phyloP scores from a whole-genome alignment of 75 land plant species.

The Pseudotsuga menziesii region DNA sequence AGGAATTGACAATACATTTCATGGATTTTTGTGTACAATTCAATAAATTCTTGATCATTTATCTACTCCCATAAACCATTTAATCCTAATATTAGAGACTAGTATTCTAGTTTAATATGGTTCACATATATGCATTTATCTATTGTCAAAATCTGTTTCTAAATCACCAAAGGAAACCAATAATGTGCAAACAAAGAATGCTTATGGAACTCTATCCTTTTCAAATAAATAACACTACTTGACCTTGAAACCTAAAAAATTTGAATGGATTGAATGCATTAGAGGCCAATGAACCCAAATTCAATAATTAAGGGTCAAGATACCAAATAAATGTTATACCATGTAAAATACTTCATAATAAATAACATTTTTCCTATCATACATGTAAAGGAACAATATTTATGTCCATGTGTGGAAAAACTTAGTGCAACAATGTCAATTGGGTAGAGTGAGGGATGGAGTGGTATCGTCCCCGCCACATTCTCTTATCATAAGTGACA shows the following conservation, averaged over 20 bases:
- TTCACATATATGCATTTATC: slow-evolving; percentile 36
- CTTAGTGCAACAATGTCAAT: no score
- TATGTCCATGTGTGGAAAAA: no score
- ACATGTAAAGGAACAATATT: no score
- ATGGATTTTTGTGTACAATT: slow-evolving; percentile 29
- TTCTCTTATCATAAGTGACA: no score
- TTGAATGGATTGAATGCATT: background rate
- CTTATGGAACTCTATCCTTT: slow-evolving; percentile 36
- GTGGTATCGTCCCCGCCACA: no score
- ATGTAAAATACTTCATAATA: no score
- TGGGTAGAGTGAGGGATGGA: no score
- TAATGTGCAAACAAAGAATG: slow-evolving; percentile 25
- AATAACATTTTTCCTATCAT: no score
- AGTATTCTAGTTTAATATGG: slow-evolving; percentile 25
- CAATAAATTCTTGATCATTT: slow-evolving; percentile 28
- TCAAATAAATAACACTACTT: slow-evolving; percentile 51
- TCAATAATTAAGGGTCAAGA: no score
- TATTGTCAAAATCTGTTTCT: slow-evolving; percentile 38
- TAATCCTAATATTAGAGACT: slow-evolving; percentile 43
- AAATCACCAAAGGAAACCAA: slow-evolving; percentile 26
- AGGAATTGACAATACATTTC: slow-evolving; percentile 10
- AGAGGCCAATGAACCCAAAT: no score
- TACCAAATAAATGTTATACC: no score
- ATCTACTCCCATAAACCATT: slow-evolving; percentile 33
- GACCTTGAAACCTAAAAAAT: slow-evolving; percentile 47